Evolutionary conservation across 331 rosid genomes (phyloP).

Genomic region (Pyrus hybrid): DNA sequence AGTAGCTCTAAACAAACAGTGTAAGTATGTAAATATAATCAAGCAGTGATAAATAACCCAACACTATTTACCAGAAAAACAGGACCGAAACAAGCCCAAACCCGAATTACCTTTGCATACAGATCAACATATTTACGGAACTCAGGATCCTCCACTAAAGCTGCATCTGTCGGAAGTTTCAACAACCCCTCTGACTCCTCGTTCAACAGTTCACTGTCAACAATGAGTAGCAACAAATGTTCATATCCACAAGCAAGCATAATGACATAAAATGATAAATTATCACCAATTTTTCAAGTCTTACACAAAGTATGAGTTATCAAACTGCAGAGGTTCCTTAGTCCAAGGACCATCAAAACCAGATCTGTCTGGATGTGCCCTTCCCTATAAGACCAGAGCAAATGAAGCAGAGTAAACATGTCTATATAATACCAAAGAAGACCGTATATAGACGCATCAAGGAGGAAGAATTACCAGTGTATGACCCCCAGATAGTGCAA

Average conservation of each 20-base stretch:
- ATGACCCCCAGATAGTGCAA: conserved; percentile 80
- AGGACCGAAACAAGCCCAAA: no score
- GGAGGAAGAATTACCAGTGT: conserved; percentile 51
- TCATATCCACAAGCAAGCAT: background rate
- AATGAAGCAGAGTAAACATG: conserved; percentile 4
- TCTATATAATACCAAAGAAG: conserved; percentile 2
- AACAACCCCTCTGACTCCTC: no score
- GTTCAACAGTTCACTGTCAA: conserved; percentile 42
- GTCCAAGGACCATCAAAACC: conserved; percentile 96
- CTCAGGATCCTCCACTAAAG: no score
- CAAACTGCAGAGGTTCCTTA: conserved; percentile 77
- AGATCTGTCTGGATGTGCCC: conserved; percentile 76
- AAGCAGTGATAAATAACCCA: no score
- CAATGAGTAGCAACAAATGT: conserved; percentile 4
- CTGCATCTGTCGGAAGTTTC: no score
- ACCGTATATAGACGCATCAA: background rate
- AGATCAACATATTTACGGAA: no score
- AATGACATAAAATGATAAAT: background rate
- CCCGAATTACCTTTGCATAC: no score
- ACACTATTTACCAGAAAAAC: no score
- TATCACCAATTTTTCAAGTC: conserved; percentile 14
- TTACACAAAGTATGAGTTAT: conserved; percentile 82
- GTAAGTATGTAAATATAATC: no score
- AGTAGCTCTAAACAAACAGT: no score
- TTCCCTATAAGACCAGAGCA: conserved; percentile 50